These are phyloP conservation scores for Phascolomyces articulosus DNA, from an alignment of 371 early-diverging fungal genomes.

Conservation along the genomic window DNA sequence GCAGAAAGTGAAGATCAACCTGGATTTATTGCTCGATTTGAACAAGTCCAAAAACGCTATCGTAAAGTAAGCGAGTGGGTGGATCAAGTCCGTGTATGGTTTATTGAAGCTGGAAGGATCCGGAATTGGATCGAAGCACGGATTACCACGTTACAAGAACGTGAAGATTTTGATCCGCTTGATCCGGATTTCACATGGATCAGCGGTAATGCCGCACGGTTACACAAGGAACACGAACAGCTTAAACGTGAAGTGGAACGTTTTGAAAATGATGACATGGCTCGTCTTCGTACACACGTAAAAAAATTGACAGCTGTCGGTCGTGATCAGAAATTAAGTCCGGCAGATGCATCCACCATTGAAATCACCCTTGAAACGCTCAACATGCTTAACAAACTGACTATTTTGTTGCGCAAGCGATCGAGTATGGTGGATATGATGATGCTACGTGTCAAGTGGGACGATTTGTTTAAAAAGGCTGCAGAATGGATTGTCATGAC, in stretches of 20 bases:
- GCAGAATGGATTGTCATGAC: slow-evolving; percentile 17
- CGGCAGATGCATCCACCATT: slow-evolving; percentile 55
- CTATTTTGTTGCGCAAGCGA: slow-evolving; percentile 20
- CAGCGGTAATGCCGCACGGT: slow-evolving; percentile 18
- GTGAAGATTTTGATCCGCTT: slow-evolving; percentile 26
- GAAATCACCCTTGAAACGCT: slow-evolving; percentile 50
- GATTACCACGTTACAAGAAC: slow-evolving; percentile 34
- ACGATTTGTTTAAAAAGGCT: slow-evolving; percentile 26
- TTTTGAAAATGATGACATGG: slow-evolving; percentile 56
- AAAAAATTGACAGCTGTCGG: slow-evolving; percentile 37
- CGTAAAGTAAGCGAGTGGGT: slow-evolving; percentile 47
- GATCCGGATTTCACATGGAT: slow-evolving; percentile 14
- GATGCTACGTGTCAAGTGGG: slow-evolving; percentile 33
- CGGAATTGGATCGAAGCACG: slow-evolving; percentile 51
- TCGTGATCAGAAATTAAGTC: slow-evolving; percentile 29
- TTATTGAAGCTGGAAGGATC: slow-evolving; percentile 54
- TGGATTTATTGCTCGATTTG: slow-evolving; percentile 21
- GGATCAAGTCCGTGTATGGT: slow-evolving; percentile 58
- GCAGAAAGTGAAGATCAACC: slow-evolving; percentile 13
- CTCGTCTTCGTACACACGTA: slow-evolving; percentile 53
- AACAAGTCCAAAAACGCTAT: slow-evolving; percentile 30
- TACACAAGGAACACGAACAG: slow-evolving; percentile 28
- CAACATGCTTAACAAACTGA: slow-evolving; percentile 32
- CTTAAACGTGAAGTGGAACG: slow-evolving; percentile 48
- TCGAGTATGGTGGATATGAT: slow-evolving; percentile 21